Percentiles rank a stretch among this genome's conserved stretches.
These are phyloP conservation scores for Stephanodiscus triporus DNA, from an alignment of 108 stramenopile genomes.

Conservation along the genomic window DNA sequence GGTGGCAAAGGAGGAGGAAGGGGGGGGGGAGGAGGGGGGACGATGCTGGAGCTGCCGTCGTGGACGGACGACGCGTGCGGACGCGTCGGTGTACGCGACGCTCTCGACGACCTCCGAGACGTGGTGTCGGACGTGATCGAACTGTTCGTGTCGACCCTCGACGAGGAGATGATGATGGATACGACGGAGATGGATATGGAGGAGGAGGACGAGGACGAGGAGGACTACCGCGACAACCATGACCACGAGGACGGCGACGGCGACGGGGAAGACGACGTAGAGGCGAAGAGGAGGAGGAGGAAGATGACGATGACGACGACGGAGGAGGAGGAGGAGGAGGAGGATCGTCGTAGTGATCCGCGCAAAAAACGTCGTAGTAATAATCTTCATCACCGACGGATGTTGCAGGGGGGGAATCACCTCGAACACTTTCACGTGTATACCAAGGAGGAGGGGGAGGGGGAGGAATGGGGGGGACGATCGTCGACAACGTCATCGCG, in stretches of 20 bases:
- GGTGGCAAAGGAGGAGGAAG: background rate
- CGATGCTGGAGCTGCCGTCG: constrained; percentile 31
- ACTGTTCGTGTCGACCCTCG: constrained; percentile 37
- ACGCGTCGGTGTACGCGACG: constrained; percentile 19
- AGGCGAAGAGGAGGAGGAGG: no score
- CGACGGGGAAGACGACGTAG: no score
- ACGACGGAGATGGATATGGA: background rate
- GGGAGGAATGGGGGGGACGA: background rate
- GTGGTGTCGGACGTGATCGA: constrained; percentile 56
- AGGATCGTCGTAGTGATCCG: no score
- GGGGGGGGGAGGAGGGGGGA: background rate
- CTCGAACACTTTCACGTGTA: constrained; percentile 74
- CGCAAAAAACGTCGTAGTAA: no score
- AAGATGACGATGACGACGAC: no score
- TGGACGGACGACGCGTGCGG: constrained; percentile 56
- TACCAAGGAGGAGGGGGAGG: constrained; percentile 23
- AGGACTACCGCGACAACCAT: no score
- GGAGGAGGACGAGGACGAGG: background rate
- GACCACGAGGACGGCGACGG: constrained; percentile 9
- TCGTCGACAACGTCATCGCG: no score
- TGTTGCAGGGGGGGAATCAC: constrained; percentile 55
- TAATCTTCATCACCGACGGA: constrained; percentile 23
- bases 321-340: no score
- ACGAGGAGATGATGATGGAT: background rate
- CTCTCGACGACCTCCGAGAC: constrained; percentile 73